Conservation (phyloP, 306 rosid species). For the Boehmeria nivea region DNA sequence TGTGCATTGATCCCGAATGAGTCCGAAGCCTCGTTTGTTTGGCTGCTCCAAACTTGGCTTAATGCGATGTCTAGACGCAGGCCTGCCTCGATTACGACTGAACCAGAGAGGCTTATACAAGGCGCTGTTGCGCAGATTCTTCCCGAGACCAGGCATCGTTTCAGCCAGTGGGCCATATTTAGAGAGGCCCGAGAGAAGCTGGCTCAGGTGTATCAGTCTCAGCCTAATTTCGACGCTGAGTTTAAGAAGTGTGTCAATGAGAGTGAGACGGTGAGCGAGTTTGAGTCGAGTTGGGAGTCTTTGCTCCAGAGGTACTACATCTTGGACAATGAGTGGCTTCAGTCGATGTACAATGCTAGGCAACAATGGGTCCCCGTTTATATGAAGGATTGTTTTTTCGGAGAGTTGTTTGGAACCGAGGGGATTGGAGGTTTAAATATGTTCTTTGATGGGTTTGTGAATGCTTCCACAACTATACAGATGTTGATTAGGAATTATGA, state of each 20-base stretch:
- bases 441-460: conserved; percentile 73
- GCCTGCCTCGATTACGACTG: conserved; percentile 74
- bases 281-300: conserved; percentile 73
- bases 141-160: conserved; percentile 62
- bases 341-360: conserved; percentile 61
- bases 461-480: conserved; percentile 68
- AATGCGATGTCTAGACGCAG: conserved; percentile 62
- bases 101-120: conserved; percentile 57
- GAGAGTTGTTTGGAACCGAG: conserved; percentile 45
- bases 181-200: conserved; percentile 59
- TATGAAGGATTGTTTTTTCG: conserved; percentile 67
- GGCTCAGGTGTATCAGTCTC: conserved; percentile 51
- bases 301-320: conserved; percentile 54
- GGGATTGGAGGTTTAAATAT: conserved; percentile 41
- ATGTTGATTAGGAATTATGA: conserved; percentile 68
- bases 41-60: conserved; percentile 81
- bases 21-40: conserved; percentile 56
- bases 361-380: conserved; percentile 79
- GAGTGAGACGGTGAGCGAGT: conserved; percentile 56
- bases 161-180: conserved; percentile 58
- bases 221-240: conserved; percentile 55
- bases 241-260: conserved; percentile 56
- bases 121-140: conserved; percentile 65
- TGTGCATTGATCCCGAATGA: conserved; percentile 64
- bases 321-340: conserved; percentile 88